phyloP scores from a whole-genome alignment of 441 rosid genomes.

The Mallotus japonicus region DNA sequence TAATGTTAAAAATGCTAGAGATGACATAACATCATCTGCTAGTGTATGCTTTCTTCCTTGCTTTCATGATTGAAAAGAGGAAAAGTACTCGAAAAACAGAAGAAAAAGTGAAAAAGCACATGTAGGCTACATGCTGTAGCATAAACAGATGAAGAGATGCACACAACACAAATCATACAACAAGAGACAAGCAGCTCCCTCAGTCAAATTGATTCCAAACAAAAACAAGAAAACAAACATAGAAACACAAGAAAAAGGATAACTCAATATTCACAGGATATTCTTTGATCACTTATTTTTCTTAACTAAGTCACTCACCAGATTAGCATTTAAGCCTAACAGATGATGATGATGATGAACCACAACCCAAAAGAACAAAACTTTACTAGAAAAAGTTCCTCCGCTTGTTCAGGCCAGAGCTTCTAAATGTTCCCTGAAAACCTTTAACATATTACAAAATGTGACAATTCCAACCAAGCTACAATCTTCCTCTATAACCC shows the following conservation, averaged over 20 bases:
- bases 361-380: constrained; percentile 5
- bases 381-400: constrained; percentile 5
- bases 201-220: background rate
- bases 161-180: background rate
- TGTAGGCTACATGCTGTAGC: too few relatives aligned
- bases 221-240: background rate
- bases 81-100: too few relatives aligned
- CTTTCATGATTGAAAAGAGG: background rate
- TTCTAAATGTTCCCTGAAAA: constrained; percentile 64
- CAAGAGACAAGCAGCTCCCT: background rate
- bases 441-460: constrained; percentile 58
- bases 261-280: background rate
- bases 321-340: background rate
- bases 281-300: constrained; percentile 4
- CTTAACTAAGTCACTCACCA: background rate
- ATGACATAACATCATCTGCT: background rate
- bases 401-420: constrained; percentile 21
- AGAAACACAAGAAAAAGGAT: too few relatives aligned
- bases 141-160: background rate
- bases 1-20: background rate
- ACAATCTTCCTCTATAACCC: constrained; percentile 77
- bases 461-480: constrained; percentile 83
- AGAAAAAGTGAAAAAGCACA: background rate
- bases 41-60: background rate
- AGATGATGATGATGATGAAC: background rate